Conservation (phyloP, 768 basidiomycete species). For the Podaxis sp. region DNA sequence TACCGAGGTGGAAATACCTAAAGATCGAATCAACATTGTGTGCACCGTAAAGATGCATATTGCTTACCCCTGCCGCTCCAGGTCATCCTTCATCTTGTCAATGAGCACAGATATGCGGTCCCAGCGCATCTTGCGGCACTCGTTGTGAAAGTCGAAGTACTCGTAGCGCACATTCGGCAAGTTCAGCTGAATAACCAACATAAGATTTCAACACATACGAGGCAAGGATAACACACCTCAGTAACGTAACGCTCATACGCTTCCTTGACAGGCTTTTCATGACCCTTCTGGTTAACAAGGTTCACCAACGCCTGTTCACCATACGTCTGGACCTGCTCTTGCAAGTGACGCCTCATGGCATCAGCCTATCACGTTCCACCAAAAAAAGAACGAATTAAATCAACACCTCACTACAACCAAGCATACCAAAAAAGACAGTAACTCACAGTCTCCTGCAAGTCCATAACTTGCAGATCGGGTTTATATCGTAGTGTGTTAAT, state of each 20-base stretch:
- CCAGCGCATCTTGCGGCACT: constrained; percentile 94
- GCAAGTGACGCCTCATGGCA: constrained; percentile 72
- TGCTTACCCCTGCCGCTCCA: constrained; percentile 66
- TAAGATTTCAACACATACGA: background rate
- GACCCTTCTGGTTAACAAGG: constrained; percentile 90
- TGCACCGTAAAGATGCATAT: background rate
- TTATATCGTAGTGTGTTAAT: constrained; percentile 94
- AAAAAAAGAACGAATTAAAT: constrained; percentile 1
- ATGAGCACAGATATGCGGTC: constrained; percentile 86
- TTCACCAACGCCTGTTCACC: constrained; percentile 83
- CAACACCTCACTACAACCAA: background rate
- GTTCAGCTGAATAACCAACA: constrained; percentile 46
- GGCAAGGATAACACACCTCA: constrained; percentile 42
- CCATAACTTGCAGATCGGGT: constrained; percentile 96
- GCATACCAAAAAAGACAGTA: background rate
- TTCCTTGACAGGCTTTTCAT: constrained; percentile 94
- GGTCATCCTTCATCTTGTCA: constrained; percentile 70
- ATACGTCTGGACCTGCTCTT: constrained; percentile 71
- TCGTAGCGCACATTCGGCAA: constrained; percentile 76
- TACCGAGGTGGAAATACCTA: constrained; percentile 79
- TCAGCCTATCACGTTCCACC: constrained; percentile 46
- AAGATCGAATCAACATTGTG: constrained; percentile 1
- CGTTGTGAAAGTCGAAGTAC: constrained; percentile 97
- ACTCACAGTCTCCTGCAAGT: constrained; percentile 79
- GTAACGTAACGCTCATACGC: constrained; percentile 82